These are phyloP conservation scores for Aspergillus biplanus DNA, from an alignment of 495 filamentous ascomycete species.

Conservation along the genomic window DNA sequence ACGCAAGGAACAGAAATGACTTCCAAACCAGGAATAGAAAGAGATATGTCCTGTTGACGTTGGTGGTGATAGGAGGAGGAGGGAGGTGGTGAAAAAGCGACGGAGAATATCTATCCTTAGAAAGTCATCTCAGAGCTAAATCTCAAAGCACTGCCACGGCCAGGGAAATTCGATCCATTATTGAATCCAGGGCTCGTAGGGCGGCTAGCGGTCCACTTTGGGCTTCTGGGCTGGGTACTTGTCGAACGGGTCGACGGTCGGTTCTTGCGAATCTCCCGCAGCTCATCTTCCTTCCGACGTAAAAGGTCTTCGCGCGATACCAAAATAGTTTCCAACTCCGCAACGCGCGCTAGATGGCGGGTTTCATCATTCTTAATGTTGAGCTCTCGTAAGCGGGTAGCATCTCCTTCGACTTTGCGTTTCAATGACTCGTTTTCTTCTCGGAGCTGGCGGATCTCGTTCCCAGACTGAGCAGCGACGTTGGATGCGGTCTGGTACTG, in stretches of 20 bases:
- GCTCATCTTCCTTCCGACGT: conserved; percentile 62
- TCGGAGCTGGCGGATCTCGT: conserved; percentile 55
- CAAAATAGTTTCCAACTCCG: conserved; percentile 52
- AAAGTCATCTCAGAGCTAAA: conserved; percentile 48
- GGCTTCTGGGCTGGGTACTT: conserved; percentile 51
- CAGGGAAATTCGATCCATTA: conserved; percentile 35
- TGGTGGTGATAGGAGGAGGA: neutral
- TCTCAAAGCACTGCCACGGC: conserved; percentile 43
- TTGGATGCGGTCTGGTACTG: conserved; percentile 68
- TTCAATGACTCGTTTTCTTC: conserved; percentile 51
- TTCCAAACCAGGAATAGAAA: neutral
- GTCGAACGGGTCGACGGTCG: conserved; percentile 51
- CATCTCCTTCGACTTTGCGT: conserved; percentile 55
- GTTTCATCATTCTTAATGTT: conserved; percentile 47
- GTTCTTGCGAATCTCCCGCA: conserved; percentile 58
- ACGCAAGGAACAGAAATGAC: neutral
- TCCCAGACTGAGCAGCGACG: conserved; percentile 49
- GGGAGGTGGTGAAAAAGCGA: neutral
- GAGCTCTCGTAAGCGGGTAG: conserved; percentile 53
- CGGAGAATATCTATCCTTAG: neutral
- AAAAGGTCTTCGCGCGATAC: conserved; percentile 51
- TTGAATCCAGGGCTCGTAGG: conserved; percentile 49
- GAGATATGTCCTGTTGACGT: too few species aligned
- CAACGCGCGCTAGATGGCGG: conserved; percentile 44
- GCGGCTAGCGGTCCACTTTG: conserved; percentile 47